Base-by-base conservation (phyloP, 306 rosid genomes). In the Comarum palustre region DNA sequence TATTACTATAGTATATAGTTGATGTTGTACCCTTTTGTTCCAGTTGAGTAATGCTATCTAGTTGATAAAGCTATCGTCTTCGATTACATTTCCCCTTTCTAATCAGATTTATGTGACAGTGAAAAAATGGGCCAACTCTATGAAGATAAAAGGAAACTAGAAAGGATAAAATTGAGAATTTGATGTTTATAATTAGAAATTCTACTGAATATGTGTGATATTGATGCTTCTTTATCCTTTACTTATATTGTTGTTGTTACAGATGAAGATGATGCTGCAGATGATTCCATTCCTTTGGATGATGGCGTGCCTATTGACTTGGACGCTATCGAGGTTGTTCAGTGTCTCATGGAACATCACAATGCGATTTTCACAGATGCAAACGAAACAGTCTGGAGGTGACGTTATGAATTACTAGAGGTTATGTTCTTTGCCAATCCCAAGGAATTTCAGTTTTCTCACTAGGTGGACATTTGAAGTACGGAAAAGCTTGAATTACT, bases 361-460 rank as follows among this genome's bases (percentile, higher is more conserved):
- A 91, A 95, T 72, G 92, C 92, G 19, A 81, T 95, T 61, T 95
- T 95, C 83, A 95, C 99, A 1, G 96, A 95, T 82, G 96, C 99
- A 48, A 91, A 95, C 47, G 96, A 87, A 86, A 95, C 99, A 24
- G 78, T 90, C 62, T 95, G 99, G 99, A 90, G 90, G 85, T 95
- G 84, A 86, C 41, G 61, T 50, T 34, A 61, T 57, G 27, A 16
- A 81, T 59, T 59, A 25, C 43, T 50, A 50, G 51, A 36, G 25
- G 64, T 15, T 22, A 38, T 7, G 24, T 31, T 20, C 32, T 32
- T n/a, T 19, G 19, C 73, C 73, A 31, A 50, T 29, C 45, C 17
- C n/a, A 20, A 22, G 41, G 51, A 12, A 22, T 32, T 32, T 51
- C 34, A 69, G 8, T 10, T 10, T 46, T 48, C 0, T 69, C 51